Evolutionary conservation across 2,329 filamentous ascomycete genomes (phyloP), one percentile per base, ranked within the genome.

Genomic region (Aspergillus melleus): DNA sequence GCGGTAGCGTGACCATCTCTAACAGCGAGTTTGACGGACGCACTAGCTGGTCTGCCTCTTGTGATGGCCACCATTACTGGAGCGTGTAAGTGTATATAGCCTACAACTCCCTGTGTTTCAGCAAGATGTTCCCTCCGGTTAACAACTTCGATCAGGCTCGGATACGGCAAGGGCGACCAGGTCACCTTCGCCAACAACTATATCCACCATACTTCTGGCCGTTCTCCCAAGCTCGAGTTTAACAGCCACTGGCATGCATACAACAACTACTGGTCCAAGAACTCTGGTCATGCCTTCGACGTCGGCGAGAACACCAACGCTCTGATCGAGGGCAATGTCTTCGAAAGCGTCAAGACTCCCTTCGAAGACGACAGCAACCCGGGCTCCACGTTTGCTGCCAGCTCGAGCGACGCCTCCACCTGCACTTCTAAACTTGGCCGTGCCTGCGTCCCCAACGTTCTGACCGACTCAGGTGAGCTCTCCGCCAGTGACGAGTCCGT

Each of bases 141-240:
- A 32, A 52, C 59, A 49, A 60, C 49, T 11, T 11, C 19, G 22
- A n/a, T n/a, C 55, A 70, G 68, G 14, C 83, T 84, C 73, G 78
- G 86, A 61, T 81, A 79, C 52, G 84, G 84, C 29, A 77, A 80
- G 59, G 78, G 76, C 68, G 85, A 87, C 70, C 67, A 81, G 62
- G 76, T 86, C 66, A 87, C 85, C 61, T 74, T 87, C 71, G 83
- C 83, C 74, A 77, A 78, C 66, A 87, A 87, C 79, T 86, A 85
- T 75, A 75, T 87, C 67, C 81, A 86, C 76, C 77, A 85, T 71
- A 82, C 81, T 55, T 81, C 79, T 4, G 84, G 85, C 63, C 83
- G 85, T 54, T 77, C 79, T 6, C 85, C 84, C 67, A 86, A 86
- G 76, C 75, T 87, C 44, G 76, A 72, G 46, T 78, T 77, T 49